Base-by-base conservation (phyloP, 75 land plant genomes). In the Larix kaempferi region DNA sequence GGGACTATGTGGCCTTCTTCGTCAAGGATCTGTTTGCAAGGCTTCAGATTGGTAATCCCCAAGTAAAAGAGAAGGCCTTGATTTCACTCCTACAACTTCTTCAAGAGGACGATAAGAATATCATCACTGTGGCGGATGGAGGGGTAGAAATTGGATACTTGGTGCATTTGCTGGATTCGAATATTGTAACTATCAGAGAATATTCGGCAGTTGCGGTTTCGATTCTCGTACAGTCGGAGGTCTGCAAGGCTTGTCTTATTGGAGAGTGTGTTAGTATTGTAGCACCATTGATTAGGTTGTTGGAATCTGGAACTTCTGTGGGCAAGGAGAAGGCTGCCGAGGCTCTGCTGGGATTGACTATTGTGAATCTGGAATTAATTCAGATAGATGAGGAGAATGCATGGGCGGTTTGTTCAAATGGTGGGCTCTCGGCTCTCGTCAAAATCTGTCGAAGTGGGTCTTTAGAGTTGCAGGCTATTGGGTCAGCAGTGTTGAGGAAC, bases 391-490 rank as follows among this genome's bases (percentile, higher is more conserved):
- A 86, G 0, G 91, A 93, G 60, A 93, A 89, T 74, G 90, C 90
- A 0, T 84, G 91, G 81, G 86, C 90, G 1, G 84, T 93, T 35
- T 88, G 90, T 8, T 83, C 94, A 41, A 83, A 89, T 55, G 96
- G 96, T 2, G 96, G 96, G 0, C 83, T 91, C 14, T 81, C 90
- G 0, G 81, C 77, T 2, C 73, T 89, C 76, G 35, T 93, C 37
- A 84, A 81, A 17, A 73, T 93, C 7, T 93, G 96, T 58, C 76
- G 78, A 17, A 76, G 69, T 62, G 79, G 67, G 3, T 67, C 74
- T 12, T 74, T 71, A 3, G 88, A 80, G 22, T 60, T 93, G 22
- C 79, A 82, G 44, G 76, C 80, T 16, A 57, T 61, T 14, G 82
- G 83, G 12, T 77, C 76, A 5, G 80, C 80, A 17, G 69, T 80